Percentiles rank a stretch among this genome's conserved stretches.
These are phyloP conservation scores for Lipomyces spencermartinsiae DNA, from an alignment of 805 yeast species.

Conservation along the genomic window DNA sequence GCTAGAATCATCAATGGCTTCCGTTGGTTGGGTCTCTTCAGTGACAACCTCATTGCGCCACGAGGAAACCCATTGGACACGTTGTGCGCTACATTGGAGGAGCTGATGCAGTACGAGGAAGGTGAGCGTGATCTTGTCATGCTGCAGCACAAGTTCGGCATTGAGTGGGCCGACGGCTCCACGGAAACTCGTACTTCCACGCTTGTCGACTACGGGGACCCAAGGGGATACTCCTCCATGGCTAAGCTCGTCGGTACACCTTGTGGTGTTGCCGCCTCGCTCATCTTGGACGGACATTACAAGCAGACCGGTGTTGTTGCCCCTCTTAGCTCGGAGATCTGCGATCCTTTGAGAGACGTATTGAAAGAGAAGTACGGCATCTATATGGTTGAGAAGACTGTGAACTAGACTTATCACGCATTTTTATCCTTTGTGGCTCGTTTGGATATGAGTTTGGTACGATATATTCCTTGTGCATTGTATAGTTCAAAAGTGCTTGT, in stretches of 20 bases:
- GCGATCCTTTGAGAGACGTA: slow-evolving; percentile 87
- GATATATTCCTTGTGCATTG: background rate
- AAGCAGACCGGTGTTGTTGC: slow-evolving; percentile 82
- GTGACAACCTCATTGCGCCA: slow-evolving; percentile 76
- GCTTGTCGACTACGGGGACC: slow-evolving; percentile 88
- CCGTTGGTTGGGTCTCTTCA: slow-evolving; percentile 92
- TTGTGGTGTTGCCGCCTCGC: slow-evolving; percentile 91
- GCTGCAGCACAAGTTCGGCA: slow-evolving; percentile 97
- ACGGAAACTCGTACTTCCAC: slow-evolving; percentile 94
- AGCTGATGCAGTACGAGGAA: slow-evolving; percentile 92
- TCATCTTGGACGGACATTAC: slow-evolving; percentile 81
- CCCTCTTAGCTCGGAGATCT: slow-evolving; percentile 89
- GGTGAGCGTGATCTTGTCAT: slow-evolving; percentile 95
- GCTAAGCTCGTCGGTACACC: slow-evolving; percentile 98
- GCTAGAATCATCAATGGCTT: slow-evolving; percentile 86
- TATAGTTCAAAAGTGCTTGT: background rate
- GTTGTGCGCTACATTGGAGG: slow-evolving; percentile 93
- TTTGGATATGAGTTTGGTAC: background rate
- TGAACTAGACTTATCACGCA: slow-evolving; percentile 45
- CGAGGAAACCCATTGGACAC: slow-evolving; percentile 96
- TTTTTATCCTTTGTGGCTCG: background rate
- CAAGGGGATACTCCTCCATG: slow-evolving; percentile 95
- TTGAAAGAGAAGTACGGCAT: slow-evolving; percentile 90
- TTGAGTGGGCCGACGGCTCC: slow-evolving; percentile 93
- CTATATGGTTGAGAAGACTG: slow-evolving; percentile 85